Base-by-base conservation (phyloP, 202 grass and related monocot species). In the Setaria italica region DNA sequence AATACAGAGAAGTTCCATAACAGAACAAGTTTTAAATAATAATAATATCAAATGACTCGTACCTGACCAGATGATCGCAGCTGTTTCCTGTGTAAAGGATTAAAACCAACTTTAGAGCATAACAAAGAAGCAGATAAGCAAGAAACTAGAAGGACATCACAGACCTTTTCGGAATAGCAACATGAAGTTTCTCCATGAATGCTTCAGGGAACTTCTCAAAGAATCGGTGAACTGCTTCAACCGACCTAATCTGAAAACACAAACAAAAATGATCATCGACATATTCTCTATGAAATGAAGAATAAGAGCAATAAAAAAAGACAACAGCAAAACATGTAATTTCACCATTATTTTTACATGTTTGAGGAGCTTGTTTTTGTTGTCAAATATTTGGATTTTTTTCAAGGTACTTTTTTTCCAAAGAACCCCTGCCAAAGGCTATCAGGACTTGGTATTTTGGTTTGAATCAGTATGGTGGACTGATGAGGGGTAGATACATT, bases 141-240 rank as follows among this genome's bases (percentile, higher is more conserved):
- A 88, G 12, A 70, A 86, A 65, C 43, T 20, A 45, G 42, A 70
- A 72, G 32, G 50, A 62, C 42, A 39, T 85, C 43, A 39, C 32
- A 82, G 46, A 97, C 95, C 95, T 95, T 91, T 89, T 92, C 34
- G 87, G 82, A 80, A 95, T 70, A 67, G 56, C 30, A 71, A 88
- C 70, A 79, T 97, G 91, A 87, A 97, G 92, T 80, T 93, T 93
- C 19, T 89, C 80, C 91, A 97, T 93, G 87, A 97, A 97, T 90
- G 86, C 92, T 93, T 54, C 83, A 88, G 95, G 95, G 74, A 97
- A 97, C 85, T 85, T 97, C 89, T 95, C 95, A 76, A 97, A 97
- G 51, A 93, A 92, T 87, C 76, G 87, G 66, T 97, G 95, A 56
- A 97, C 89, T 46, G 83, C 90, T 87, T 97, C 92, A 46, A 97